Conservation (phyloP, 306 rosid species). For the Fagus sylvatica region DNA sequence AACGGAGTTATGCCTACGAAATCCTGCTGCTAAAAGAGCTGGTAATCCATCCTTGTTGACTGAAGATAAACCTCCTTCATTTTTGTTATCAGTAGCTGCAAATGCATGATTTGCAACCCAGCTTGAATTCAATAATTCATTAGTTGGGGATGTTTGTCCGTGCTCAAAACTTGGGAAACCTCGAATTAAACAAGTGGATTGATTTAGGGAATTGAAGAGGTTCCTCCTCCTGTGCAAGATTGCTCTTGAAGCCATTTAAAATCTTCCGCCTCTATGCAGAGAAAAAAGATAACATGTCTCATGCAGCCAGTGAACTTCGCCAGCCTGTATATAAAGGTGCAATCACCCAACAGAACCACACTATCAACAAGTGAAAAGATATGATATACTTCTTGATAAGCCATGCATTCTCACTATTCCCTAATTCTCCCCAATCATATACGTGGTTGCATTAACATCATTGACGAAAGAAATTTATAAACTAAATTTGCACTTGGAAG, state of each 20-base stretch:
- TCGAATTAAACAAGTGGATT: slow-evolving; percentile 24
- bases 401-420: neutral
- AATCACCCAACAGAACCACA: neutral
- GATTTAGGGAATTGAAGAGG: slow-evolving; percentile 33
- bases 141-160: neutral
- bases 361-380: neutral
- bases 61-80: slow-evolving; percentile 16
- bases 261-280: slow-evolving; percentile 3
- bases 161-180: slow-evolving; percentile 37
- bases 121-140: slow-evolving; percentile 14
- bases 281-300: slow-evolving; percentile 12
- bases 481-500: neutral
- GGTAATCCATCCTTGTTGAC: slow-evolving; percentile 14
- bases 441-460: neutral
- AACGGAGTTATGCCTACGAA: slow-evolving; percentile 16
- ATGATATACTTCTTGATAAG: neutral
- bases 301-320: neutral
- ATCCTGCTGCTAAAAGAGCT: slow-evolving; percentile 22
- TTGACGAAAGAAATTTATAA: neutral
- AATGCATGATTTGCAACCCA: slow-evolving; percentile 1
- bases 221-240: slow-evolving; percentile 51
- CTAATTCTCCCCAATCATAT: neutral
- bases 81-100: neutral
- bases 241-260: slow-evolving; percentile 63
- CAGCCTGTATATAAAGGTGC: neutral